Evolutionary conservation across 2,329 filamentous ascomycete genomes (phyloP).

Genomic region (Sclerotinia spermophila): DNA sequence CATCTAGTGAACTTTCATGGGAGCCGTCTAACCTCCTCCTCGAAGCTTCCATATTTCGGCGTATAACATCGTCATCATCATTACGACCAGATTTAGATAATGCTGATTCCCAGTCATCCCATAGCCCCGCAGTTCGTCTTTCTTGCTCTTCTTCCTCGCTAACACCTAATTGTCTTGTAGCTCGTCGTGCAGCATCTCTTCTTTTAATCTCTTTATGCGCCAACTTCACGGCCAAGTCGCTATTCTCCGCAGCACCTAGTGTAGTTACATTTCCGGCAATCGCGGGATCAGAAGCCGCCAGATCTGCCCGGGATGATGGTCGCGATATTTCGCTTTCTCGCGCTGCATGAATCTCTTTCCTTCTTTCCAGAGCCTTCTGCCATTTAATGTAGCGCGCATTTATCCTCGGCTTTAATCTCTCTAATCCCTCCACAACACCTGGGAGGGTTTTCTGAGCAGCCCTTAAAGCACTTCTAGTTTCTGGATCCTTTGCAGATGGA

Average conservation of each 20-base stretch:
- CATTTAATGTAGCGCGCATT: slow-evolving; percentile 68
- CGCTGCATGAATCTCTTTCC: slow-evolving; percentile 30
- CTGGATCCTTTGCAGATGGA: slow-evolving; percentile 66
- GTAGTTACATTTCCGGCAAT: slow-evolving; percentile 56
- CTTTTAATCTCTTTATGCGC: slow-evolving; percentile 69
- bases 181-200: slow-evolving; percentile 58
- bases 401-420: slow-evolving; percentile 75
- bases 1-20: slow-evolving; percentile 29
- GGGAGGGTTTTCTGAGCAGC: slow-evolving; percentile 59
- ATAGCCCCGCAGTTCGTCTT: slow-evolving; percentile 51
- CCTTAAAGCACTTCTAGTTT: slow-evolving; percentile 51
- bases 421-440: slow-evolving; percentile 56
- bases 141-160: slow-evolving; percentile 54
- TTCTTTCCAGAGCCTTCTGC: slow-evolving; percentile 48
- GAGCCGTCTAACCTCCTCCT: slow-evolving; percentile 40
- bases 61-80: slow-evolving; percentile 44
- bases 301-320: slow-evolving; percentile 20
- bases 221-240: slow-evolving; percentile 71
- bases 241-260: slow-evolving; percentile 66
- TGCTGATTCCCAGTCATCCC: slow-evolving; percentile 51
- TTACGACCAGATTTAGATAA: slow-evolving; percentile 37
- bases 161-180: slow-evolving; percentile 54
- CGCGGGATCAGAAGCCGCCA: slow-evolving; percentile 57
- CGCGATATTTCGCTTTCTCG: slow-evolving; percentile 19
- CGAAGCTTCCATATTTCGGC: slow-evolving; percentile 50